Evolutionary conservation across 1,139 yeast genomes (phyloP).

Genomic region (Suhomyces atakaporum): DNA sequence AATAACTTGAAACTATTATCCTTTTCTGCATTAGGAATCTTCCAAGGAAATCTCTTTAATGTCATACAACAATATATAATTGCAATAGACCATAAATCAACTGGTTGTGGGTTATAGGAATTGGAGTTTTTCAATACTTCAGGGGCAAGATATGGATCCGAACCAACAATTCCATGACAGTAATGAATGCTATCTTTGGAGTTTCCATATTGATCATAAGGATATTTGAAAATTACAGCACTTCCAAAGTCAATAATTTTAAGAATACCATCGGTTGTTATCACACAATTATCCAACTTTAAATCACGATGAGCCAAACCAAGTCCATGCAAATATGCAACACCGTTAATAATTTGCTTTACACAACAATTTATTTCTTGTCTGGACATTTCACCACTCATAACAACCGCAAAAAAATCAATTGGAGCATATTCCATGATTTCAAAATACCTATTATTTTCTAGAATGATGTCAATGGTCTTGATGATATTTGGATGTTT

Average conservation of each 20-base stretch:
- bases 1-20: slow-evolving; percentile 77
- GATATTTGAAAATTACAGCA: slow-evolving; percentile 91
- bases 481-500: slow-evolving; percentile 94
- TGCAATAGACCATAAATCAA: slow-evolving; percentile 95
- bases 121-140: slow-evolving; percentile 74
- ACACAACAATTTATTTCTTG: slow-evolving; percentile 87
- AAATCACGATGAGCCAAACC: slow-evolving; percentile 96
- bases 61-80: slow-evolving; percentile 96
- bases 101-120: slow-evolving; percentile 88
- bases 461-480: slow-evolving; percentile 89
- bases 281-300: slow-evolving; percentile 92
- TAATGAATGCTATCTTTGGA: slow-evolving; percentile 62
- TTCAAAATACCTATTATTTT: slow-evolving; percentile 82
- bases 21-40: slow-evolving; percentile 76
- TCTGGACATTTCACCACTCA: slow-evolving; percentile 91
- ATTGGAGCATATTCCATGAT: slow-evolving; percentile 98
- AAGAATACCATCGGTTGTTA: slow-evolving; percentile 80
- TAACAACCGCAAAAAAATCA: slow-evolving; percentile 95
- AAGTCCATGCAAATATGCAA: slow-evolving; percentile 77
- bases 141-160: slow-evolving; percentile 97
- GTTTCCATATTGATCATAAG: slow-evolving; percentile 62
- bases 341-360: slow-evolving; percentile 83
- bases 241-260: slow-evolving; percentile 96
- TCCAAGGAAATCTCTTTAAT: slow-evolving; percentile 95
- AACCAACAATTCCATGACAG: slow-evolving; percentile 94